These are phyloP conservation scores for Leishmania lainsoni DNA, from an alignment of 208 protist species.

Conservation along the genomic window DNA sequence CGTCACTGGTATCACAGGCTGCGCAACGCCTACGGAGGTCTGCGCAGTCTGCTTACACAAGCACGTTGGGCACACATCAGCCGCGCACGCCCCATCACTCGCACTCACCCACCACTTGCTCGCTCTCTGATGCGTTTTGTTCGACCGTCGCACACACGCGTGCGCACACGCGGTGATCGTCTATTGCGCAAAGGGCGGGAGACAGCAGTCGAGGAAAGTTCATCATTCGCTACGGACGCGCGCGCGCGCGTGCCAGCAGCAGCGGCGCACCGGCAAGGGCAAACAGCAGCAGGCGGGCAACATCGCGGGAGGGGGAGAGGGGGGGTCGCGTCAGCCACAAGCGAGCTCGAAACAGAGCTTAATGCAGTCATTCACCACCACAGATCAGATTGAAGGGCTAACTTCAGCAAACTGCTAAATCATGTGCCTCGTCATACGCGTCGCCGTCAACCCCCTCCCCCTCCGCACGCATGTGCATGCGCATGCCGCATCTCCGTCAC, in stretches of 20 bases:
- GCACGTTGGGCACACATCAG: no score
- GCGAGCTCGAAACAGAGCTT: neutral
- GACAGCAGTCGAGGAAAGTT: constrained; percentile 10
- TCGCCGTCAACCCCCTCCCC: neutral
- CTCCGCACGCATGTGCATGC: neutral
- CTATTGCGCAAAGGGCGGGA: neutral
- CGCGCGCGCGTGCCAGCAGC: no score
- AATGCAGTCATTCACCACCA: neutral
- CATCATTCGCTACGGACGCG: no score
- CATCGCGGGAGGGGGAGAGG: no score
- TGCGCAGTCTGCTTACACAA: no score
- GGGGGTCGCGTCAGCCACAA: neutral
- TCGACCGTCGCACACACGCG: neutral
- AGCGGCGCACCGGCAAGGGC: no score
- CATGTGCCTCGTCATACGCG: constrained; percentile 27
- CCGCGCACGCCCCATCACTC: no score
- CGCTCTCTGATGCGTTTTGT: no score
- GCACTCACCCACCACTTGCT: no score
- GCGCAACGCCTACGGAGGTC: no score
- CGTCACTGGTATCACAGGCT: no score
- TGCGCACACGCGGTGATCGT: neutral
- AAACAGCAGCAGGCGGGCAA: no score
- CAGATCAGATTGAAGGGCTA: constrained; percentile 32
- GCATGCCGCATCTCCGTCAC: constrained; percentile 22
- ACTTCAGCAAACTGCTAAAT: constrained; percentile 14